Evolutionary conservation across 1,139 yeast species (phyloP).

Genomic region (Waltiozyma solani): DNA sequence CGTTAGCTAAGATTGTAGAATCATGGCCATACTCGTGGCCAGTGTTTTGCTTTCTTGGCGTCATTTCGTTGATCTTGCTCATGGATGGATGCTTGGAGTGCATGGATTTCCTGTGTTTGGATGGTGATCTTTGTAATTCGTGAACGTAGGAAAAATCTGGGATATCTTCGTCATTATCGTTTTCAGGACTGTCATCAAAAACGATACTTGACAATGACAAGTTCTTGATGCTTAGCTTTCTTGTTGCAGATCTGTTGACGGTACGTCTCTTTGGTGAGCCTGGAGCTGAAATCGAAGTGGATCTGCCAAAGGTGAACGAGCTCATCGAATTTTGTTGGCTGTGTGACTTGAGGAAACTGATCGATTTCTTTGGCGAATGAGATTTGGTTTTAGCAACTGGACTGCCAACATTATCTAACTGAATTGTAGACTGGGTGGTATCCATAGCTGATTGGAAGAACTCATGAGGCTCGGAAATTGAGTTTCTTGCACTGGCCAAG

Average conservation of each 20-base stretch:
- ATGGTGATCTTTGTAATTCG: slow-evolving; percentile 21
- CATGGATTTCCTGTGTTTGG: slow-evolving; percentile 1
- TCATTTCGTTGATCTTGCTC: background rate
- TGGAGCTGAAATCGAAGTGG: slow-evolving; percentile 9
- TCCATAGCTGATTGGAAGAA: slow-evolving; percentile 11
- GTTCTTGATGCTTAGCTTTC: slow-evolving; percentile 13
- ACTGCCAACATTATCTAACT: slow-evolving; percentile 4
- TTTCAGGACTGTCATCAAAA: slow-evolving; percentile 11
- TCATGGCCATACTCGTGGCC: slow-evolving; percentile 1
- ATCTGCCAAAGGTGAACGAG: slow-evolving; percentile 6
- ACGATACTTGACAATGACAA: slow-evolving; percentile 18
- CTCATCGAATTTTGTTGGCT: slow-evolving; percentile 13
- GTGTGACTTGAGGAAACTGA: slow-evolving; percentile 9
- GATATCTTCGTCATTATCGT: slow-evolving; percentile 1
- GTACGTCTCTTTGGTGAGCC: slow-evolving; percentile 12
- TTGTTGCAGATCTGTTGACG: slow-evolving; percentile 11
- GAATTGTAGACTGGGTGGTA: slow-evolving; percentile 10
- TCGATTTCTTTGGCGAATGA: slow-evolving; percentile 18
- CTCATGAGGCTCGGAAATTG: background rate
- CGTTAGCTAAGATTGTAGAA: background rate
- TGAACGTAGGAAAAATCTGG: slow-evolving; percentile 25
- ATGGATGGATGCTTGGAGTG: background rate
- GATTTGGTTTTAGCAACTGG: slow-evolving; percentile 5
- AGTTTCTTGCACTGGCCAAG: background rate
- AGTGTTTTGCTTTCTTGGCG: background rate